Evolutionary conservation across 176 grass and related monocot species (phyloP).

Genomic region (Echinochloa phyllopogon): DNA sequence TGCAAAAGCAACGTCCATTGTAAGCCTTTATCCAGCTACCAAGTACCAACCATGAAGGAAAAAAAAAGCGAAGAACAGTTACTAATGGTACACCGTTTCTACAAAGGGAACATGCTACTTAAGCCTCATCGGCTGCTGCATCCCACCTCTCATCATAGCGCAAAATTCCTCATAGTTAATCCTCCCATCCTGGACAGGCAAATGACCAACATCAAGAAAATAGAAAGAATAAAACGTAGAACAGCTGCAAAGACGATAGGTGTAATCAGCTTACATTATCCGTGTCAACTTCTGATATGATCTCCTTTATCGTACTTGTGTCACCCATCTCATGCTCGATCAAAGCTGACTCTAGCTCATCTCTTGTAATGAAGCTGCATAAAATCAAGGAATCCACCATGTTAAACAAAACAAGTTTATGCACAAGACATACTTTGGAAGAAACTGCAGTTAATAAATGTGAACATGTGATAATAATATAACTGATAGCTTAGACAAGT

Average conservation of each 20-base stretch:
- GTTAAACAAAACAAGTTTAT: constrained; percentile 35
- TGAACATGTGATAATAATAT: constrained; percentile 3
- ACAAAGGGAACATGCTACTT: constrained; percentile 54
- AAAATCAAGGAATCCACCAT: constrained; percentile 26
- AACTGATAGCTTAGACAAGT: background rate
- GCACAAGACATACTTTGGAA: constrained; percentile 9
- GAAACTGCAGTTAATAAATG: constrained; percentile 23
- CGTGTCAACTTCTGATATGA: constrained; percentile 94
- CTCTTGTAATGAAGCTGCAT: constrained; percentile 91
- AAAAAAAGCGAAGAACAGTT: constrained; percentile 35
- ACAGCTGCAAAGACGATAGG: background rate
- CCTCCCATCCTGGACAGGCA: constrained; percentile 80
- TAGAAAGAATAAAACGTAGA: background rate
- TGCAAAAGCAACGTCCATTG: constrained; percentile 28
- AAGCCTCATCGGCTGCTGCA: constrained; percentile 79
- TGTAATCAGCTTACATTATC: constrained; percentile 73
- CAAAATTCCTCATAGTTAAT: constrained; percentile 99
- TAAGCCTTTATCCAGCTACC: constrained; percentile 40
- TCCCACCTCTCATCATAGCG: constrained; percentile 96
- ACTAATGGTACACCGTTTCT: constrained; percentile 40
- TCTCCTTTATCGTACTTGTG: constrained; percentile 80
- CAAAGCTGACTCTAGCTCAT: constrained; percentile 92
- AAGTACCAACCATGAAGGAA: constrained; percentile 27
- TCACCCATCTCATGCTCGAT: constrained; percentile 96
- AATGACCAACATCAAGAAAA: constrained; percentile 34